These are phyloP conservation scores for Epichloe coenophiala DNA, from an alignment of 2,329 filamentous ascomycete genomes.

Conservation along the genomic window DNA sequence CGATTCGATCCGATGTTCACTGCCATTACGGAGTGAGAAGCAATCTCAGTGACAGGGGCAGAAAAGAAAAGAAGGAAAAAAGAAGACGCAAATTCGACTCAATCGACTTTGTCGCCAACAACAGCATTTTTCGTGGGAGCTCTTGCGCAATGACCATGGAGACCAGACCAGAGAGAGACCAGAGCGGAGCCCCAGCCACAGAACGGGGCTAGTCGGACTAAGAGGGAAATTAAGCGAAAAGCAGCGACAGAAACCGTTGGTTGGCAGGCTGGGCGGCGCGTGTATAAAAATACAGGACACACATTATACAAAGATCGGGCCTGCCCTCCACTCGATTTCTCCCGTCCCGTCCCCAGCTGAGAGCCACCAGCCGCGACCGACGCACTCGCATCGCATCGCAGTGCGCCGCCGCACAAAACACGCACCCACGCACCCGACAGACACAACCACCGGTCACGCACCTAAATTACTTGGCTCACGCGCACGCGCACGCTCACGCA, in stretches of 20 bases:
- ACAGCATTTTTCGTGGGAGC: neutral
- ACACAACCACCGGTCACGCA: neutral
- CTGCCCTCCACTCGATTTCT: constrained; percentile 30
- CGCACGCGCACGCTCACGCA: neutral
- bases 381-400: neutral
- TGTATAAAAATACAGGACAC: constrained; percentile 33
- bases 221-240: constrained; percentile 25
- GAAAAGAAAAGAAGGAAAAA: neutral
- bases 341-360: constrained; percentile 14
- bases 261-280: constrained; percentile 10
- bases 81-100: neutral
- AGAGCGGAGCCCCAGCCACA: constrained; percentile 1
- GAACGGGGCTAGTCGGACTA: constrained; percentile 19
- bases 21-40: too few species aligned
- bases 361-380: constrained; percentile 1
- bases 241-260: constrained; percentile 21
- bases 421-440: neutral
- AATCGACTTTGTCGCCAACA: too few species aligned
- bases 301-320: constrained; percentile 30
- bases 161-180: neutral
- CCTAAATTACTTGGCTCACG: neutral
- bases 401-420: constrained; percentile 1
- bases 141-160: neutral
- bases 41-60: neutral
- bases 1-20: too few species aligned